phyloP scores from a whole-genome alignment of 352 stramenopile species.

The Globisporangium cystogenes region DNA sequence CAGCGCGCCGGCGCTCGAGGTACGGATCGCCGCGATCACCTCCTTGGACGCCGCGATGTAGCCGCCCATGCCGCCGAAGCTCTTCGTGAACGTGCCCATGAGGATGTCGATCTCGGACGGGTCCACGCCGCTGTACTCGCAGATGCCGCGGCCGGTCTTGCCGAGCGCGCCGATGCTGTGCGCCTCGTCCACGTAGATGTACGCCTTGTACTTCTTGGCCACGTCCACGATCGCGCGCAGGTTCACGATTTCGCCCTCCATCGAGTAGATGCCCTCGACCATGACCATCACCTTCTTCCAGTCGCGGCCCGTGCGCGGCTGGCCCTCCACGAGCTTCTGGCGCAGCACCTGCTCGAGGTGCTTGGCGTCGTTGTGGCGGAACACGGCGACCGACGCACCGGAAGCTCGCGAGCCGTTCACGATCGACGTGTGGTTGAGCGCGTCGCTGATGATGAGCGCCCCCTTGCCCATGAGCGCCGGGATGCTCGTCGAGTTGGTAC shows the following conservation, averaged over 20 bases:
- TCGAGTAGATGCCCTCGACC: conserved; percentile 97
- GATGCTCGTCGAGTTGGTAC: conserved; percentile 97
- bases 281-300: conserved; percentile 98
- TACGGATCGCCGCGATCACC: conserved; percentile 38
- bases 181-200: conserved; percentile 97
- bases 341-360: conserved; percentile 91
- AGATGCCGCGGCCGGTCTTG: conserved; percentile 92
- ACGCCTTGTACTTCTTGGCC: conserved; percentile 96
- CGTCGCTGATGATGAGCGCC: conserved; percentile 95
- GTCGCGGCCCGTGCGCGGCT: conserved; percentile 90
- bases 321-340: conserved; percentile 65
- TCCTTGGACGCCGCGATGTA: conserved; percentile 93
- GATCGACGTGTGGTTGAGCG: conserved; percentile 98
- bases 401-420: conserved; percentile 94
- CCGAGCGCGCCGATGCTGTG: conserved; percentile 96
- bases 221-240: conserved; percentile 90
- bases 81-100: conserved; percentile 99
- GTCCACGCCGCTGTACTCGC: conserved; percentile 94
- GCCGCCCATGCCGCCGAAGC: conserved; percentile 97
- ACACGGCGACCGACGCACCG: conserved; percentile 91
- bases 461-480: conserved; percentile 92
- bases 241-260: conserved; percentile 97
- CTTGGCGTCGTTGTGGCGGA: conserved; percentile 95
- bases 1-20: conserved; percentile 27
- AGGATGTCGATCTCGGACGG: conserved; percentile 96